Evolutionary conservation across 2,329 filamentous ascomycete genomes (phyloP), one percentile per base, ranked within the genome.

Genomic region (Amauroascus niger): DNA sequence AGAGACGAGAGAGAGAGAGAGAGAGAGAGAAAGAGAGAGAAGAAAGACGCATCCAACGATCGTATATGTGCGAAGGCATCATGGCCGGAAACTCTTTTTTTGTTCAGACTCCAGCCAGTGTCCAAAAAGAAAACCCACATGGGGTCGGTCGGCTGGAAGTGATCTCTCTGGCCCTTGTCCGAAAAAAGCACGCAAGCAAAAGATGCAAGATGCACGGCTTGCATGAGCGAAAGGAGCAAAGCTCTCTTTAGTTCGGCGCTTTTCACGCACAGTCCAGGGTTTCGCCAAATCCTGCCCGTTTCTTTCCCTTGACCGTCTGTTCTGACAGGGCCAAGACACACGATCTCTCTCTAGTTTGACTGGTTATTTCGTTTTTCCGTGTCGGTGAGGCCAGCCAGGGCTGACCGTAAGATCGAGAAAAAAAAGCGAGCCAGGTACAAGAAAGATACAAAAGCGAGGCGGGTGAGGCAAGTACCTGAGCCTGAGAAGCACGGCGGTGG

Each of bases 231-330:
- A 37, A 37, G 30, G 39, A 16, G 32, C 20, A 30, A 30, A 9
- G 26, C 26, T n/a, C n/a, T n/a, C n/a, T n/a, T n/a, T 37, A 14
- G 33, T 37, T 16, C 14, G 13, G 20, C 30, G 46, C n/a, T n/a
- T 20, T 40, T 40, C 32, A 49, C 39, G 46, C 13, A 33, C 37
- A 18, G 14, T 14, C 16, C 14, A 16, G 6, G 20, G 37, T 18
- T 22, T 43, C 49, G 49, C 40, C 49, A 52, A 45, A 45, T 52
- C 49, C 16, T 52, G 49, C 49, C 49, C 16, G 22, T 49, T 49
- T 39, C 18, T 41, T 51, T 43, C 14, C 13, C 33, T n/a, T 39
- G 35, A 30, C 41, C 24, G 41, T 45, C 41, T 45, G 22, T 26
- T 30, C 1, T n/a, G n/a, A n/a, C n/a, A 7, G 14, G 40, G 40